These are phyloP conservation scores for Trichoderma arundinaceum DNA, from an alignment of 2,329 filamentous ascomycete genomes.

Conservation along the genomic window DNA sequence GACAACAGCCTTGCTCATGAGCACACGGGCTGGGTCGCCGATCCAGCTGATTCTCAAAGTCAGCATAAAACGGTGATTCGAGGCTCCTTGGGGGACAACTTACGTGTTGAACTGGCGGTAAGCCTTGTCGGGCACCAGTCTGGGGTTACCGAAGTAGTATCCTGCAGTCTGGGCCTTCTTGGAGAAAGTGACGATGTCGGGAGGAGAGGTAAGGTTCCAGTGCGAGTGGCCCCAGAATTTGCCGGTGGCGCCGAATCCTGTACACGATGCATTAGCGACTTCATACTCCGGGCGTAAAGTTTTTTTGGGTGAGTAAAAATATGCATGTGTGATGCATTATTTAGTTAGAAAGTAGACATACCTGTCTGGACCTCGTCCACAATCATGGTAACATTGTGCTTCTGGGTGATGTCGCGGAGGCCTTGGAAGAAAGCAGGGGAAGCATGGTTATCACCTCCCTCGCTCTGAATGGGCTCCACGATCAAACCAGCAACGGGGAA, in stretches of 20 bases:
- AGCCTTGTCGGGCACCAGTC: slow-evolving; percentile 76
- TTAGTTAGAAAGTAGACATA: background rate
- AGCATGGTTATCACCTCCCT: slow-evolving; percentile 85
- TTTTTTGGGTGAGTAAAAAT: background rate
- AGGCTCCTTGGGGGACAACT: background rate
- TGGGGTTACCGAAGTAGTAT: slow-evolving; percentile 80
- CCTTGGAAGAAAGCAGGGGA: slow-evolving; percentile 79
- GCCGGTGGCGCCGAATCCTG: slow-evolving; percentile 74
- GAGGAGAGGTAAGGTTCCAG: slow-evolving; percentile 73
- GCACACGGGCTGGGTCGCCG: slow-evolving; percentile 77
- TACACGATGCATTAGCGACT: slow-evolving; percentile 11
- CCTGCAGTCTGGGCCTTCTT: slow-evolving; percentile 88
- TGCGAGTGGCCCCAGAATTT: slow-evolving; percentile 89
- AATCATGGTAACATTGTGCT: slow-evolving; percentile 74
- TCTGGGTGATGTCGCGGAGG: slow-evolving; percentile 73
- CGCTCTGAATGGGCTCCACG: slow-evolving; percentile 81
- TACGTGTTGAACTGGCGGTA: slow-evolving; percentile 84
- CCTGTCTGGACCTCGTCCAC: slow-evolving; percentile 82
- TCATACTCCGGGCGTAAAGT: background rate
- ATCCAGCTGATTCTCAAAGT: slow-evolving; percentile 61
- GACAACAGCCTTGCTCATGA: slow-evolving; percentile 80
- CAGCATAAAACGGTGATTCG: background rate
- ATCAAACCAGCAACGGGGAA: slow-evolving; percentile 75
- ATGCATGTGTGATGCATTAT: background rate
- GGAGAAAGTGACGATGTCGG: slow-evolving; percentile 87